Percentiles rank a stretch among this genome's conserved stretches.
These are phyloP conservation scores for Lasiosphaeriaceae sp. DNA, from an alignment of 495 filamentous ascomycete genomes.

Conservation along the genomic window DNA sequence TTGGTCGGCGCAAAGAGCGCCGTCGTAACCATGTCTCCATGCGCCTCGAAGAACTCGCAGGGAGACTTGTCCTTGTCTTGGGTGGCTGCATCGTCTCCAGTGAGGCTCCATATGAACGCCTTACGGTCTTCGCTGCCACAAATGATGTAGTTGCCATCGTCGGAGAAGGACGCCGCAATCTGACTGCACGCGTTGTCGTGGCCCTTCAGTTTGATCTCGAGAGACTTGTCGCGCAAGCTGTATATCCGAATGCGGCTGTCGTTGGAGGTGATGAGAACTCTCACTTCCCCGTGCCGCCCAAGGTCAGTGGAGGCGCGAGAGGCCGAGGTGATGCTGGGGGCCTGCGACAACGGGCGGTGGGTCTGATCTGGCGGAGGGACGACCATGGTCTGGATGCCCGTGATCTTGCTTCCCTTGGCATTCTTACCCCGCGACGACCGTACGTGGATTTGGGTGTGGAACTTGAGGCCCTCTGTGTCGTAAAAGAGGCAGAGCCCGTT, in stretches of 20 bases:
- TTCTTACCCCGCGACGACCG: slow-evolving; percentile 87
- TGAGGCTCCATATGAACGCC: slow-evolving; percentile 83
- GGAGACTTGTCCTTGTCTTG: slow-evolving; percentile 75
- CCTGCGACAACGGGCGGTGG: not conserved
- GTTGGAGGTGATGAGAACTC: slow-evolving; percentile 88
- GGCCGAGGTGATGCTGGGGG: slow-evolving; percentile 36
- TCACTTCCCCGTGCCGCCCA: slow-evolving; percentile 59
- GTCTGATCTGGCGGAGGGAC: slow-evolving; percentile 39
- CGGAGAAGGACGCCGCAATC: slow-evolving; percentile 84
- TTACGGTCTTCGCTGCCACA: slow-evolving; percentile 90
- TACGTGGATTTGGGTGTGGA: slow-evolving; percentile 80
- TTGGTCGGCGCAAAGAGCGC: slow-evolving; percentile 78
- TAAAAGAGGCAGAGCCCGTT: slow-evolving; percentile 88
- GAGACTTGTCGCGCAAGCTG: slow-evolving; percentile 72
- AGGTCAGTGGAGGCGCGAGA: slow-evolving; percentile 17
- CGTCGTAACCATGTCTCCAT: slow-evolving; percentile 81
- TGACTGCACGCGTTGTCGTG: slow-evolving; percentile 91
- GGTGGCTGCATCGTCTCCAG: slow-evolving; percentile 45
- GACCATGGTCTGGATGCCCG: slow-evolving; percentile 77
- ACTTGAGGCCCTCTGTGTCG: slow-evolving; percentile 88
- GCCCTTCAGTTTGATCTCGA: slow-evolving; percentile 89
- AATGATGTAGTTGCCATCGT: slow-evolving; percentile 83
- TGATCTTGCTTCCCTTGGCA: slow-evolving; percentile 95
- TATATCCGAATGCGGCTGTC: slow-evolving; percentile 93
- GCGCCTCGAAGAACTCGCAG: slow-evolving; percentile 84